Evolutionary conservation across 495 filamentous ascomycete genomes (phyloP), one percentile per base, ranked within the genome.

Genomic region (Penicillium desertorum): DNA sequence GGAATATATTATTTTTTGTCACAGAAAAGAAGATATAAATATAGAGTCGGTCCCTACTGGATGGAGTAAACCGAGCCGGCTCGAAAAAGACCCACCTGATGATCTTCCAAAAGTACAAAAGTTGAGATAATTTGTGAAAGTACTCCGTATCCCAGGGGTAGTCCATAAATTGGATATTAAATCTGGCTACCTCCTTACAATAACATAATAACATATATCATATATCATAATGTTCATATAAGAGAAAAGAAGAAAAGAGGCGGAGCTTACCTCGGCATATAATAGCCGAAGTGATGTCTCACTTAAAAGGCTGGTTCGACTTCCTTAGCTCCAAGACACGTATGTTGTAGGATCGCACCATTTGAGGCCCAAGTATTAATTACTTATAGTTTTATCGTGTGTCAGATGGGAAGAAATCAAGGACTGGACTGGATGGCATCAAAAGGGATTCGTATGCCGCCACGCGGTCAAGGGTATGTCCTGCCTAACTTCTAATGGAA

Each of bases 391-490:
- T 14, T 14, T 32, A 32, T 32, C 1, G 8, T 32, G 36, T n/a
- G 36, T 36, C 34, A 36, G 34, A 36, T 32, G 30, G 30, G 10
- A 11, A 9, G 9, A 41, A n/a, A 17, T n/a, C 48, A 17, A 6
- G 14, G 39, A 9, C 20, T 10, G 10, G 17, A 55, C 44, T 55
- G 42, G 45, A 39, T n/a, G 27, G 27, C 27, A 29, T 45, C 5
- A 29, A 39, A 30, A 12, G 20, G 52, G 54, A 52, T 53, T 59
- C 64, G 62, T 67, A 60, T 37, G 56, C 59, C 46, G 59, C 62
- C 56, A 60, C 61, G 62, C 64, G 59, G 59, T 61, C 64, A 8
- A 45, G 32, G 17, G 30, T 44, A 20, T 42, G 12, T 22, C 11
- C 30, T 14, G 19, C 16, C 36, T 48, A 48, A 41, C 48, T 51